phyloP scores from a whole-genome alignment of 495 filamentous ascomycete genomes.

The Neurospora discreta region DNA sequence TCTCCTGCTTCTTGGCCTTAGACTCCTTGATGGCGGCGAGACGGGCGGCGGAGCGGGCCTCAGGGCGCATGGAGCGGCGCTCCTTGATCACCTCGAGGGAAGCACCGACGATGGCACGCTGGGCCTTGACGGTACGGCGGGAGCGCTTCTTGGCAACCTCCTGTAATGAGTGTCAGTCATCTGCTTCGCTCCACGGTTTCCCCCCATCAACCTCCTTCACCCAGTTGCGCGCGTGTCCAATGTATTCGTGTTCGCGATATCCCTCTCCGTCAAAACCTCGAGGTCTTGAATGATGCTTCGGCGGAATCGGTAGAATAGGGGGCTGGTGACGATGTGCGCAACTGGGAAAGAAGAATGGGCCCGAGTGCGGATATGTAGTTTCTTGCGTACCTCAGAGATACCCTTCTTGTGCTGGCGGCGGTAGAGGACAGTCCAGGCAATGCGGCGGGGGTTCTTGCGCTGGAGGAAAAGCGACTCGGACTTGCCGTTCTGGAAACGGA shows the following conservation, averaged over 20 bases:
- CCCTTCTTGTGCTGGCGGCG: constrained; percentile 99
- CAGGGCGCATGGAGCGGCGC: constrained; percentile 82
- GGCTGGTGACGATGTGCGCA: constrained; percentile 7
- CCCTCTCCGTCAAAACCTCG: not conserved
- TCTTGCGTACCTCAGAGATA: constrained; percentile 89
- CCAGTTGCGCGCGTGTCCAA: not conserved
- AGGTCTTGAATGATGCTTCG: not conserved
- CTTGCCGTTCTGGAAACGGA: constrained; percentile 99
- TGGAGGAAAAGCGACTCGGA: constrained; percentile 99
- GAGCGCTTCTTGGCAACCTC: constrained; percentile 99
- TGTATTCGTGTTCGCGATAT: not conserved
- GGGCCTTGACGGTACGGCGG: constrained; percentile 94
- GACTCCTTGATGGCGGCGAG: constrained; percentile 81
- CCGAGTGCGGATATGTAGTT: constrained; percentile 2
- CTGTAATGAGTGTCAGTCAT: constrained; percentile 48
- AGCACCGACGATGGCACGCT: constrained; percentile 97
- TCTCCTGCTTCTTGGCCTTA: constrained; percentile 92
- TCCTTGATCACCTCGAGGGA: constrained; percentile 99
- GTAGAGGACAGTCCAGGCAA: constrained; percentile 97
- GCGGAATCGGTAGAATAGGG: not conserved
- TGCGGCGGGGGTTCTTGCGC: constrained; percentile 99
- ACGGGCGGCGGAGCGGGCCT: constrained; percentile 89
- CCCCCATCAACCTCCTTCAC: not conserved
- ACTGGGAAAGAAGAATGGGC: not conserved
- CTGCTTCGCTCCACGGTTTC: not conserved